Conservation (phyloP, 352 stramenopile species). For the Ophiocytium majus region DNA sequence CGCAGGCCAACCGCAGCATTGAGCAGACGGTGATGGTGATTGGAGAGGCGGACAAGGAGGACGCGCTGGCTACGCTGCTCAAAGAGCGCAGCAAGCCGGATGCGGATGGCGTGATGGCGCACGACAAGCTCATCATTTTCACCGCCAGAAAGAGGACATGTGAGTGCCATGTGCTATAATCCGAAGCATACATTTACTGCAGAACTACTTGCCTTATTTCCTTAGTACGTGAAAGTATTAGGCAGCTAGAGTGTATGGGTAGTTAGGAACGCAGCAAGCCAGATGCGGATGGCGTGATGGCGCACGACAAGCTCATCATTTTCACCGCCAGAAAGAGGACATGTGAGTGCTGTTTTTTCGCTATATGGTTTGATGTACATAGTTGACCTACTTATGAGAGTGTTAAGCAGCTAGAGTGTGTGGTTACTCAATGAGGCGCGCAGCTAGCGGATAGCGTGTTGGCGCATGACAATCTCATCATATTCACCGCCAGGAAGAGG, state of each 20-base stretch:
- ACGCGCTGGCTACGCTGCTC: conserved; percentile 63
- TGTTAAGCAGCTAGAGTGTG: background rate
- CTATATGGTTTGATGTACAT: background rate
- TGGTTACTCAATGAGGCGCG: background rate
- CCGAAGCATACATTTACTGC: too few species aligned
- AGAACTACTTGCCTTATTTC: background rate
- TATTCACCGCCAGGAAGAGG: conserved; percentile 13
- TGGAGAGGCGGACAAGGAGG: conserved; percentile 88
- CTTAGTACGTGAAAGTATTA: background rate
- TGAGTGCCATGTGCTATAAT: background rate
- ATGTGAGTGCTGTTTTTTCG: too few species aligned
- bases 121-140: conserved; percentile 17
- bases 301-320: conserved; percentile 6
- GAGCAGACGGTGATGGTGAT: conserved; percentile 90
- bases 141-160: conserved; percentile 17
- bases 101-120: background rate
- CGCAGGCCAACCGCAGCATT: conserved; percentile 94
- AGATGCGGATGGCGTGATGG: background rate
- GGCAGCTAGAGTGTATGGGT: background rate
- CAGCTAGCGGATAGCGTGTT: too few species aligned
- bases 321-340: conserved; percentile 17
- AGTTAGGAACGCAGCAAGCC: background rate
- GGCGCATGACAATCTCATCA: background rate
- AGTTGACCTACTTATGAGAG: background rate
- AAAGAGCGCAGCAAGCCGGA: background rate